Evolutionary conservation across 345 rosid species (phyloP), one percentile per base, ranked within the genome.

Genomic region (Erodium maritimum): DNA sequence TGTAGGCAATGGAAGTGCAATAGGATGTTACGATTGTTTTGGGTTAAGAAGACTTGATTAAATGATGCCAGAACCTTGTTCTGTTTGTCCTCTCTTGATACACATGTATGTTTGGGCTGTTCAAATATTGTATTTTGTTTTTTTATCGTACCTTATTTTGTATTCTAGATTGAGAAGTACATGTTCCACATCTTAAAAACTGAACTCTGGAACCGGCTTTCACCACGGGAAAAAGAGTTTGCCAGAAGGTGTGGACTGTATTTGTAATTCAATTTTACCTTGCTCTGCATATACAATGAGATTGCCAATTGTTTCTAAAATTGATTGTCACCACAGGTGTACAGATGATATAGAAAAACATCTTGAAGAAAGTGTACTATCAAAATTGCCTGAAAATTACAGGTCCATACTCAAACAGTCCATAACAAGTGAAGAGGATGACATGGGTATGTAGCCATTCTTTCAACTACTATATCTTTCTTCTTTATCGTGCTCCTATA

Each of bases 361-460:
- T 76, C 78, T 87, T 22, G 78, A 83, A 55, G 91, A 83, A 61
- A 82, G 77, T 59, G 88, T 84, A 53, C 77, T 87, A 17, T 74
- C 83, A 8, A 85, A 80, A 68, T 73, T 93, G 72, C 90, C 95
- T 0, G 91, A 83, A 48, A 82, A 82, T 61, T 93, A 93, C 68
- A 95, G 69, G 52, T 85, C 89, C 3, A 69, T 69, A 50, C 73
- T 82, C n/a, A 85, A 77, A 71, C 95, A 93, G 61, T 93, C 95
- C 5, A 57, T 82, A 20, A 84, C 88, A 57, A 84, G 90, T 37
- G 91, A 63, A 65, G 83, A 81, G 23, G 91, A 89, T 67, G 99
- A 85, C 68, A 89, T 89, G 96, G 91, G 95, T 89, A 70, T 8
- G 53, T 16, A 0, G 51, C 22, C 29, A 21, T 55, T 22, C 21